Evolutionary conservation across 768 basidiomycete genomes (phyloP), one percentile per base, ranked within the genome.

Genomic region (Amyloporia xantha): DNA sequence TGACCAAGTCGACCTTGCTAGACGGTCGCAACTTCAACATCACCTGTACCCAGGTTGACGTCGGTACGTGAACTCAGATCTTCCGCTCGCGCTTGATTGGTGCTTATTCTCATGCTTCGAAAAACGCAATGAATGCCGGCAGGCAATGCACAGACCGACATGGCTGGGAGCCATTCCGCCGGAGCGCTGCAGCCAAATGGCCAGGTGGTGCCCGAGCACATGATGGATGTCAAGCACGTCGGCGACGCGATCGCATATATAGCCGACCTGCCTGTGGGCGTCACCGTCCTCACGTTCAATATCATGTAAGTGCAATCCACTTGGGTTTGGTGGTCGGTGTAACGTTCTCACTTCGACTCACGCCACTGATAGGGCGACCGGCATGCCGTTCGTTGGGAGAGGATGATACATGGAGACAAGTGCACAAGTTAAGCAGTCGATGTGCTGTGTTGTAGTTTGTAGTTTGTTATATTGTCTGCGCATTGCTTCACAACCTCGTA

Each of bases 281-380:
- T 86, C 4, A 81, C 83, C 15, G 75, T 91, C 47, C 73, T 88
- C 33, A 76, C 82, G 19, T 69, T 88, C 56, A 84, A 77, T 41
- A 82, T 91, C 57, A 84, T 89, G 89, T 89, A 55, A 48, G 81
- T 72, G n/a, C n/a, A n/a, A n/a, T n/a, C n/a, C n/a, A n/a, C n/a
- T n/a, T n/a, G n/a, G n/a, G n/a, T 24, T 15, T 20, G 20, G 1
- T 44, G 48, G 36, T 26, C 43, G 42, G 24, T 24, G 41, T 15
- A 24, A 15, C 2, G 6, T 15, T 12, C 17, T 26, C 13, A 27
- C 33, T 39, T 27, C n/a, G 27, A 30, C 17, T 23, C 9, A 1
- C 6, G 5, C 30, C 20, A 7, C 19, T 44, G 38, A 20, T 24
- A 76, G 73, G 71, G 72, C 76, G 2, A 71, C 70, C 5, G 61